A percentile compares a stretch with the other conserved stretches of the same genome.
Evolutionary conservation across 2,329 filamentous ascomycete species (phyloP).

Genomic region (Passalora sequoiae): DNA sequence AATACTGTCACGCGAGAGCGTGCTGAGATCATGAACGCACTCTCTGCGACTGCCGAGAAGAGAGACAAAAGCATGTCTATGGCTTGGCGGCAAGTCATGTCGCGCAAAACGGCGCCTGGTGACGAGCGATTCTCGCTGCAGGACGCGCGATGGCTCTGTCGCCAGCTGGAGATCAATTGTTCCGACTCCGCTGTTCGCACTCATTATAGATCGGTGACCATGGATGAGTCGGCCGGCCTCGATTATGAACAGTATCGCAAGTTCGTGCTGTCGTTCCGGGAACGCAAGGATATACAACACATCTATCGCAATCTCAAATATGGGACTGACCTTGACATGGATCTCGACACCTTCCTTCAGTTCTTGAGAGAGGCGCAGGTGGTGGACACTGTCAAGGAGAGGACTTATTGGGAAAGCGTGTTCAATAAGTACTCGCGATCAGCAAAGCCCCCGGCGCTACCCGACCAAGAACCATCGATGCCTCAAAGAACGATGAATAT

Average conservation of each 20-base stretch:
- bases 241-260: constrained; percentile 76
- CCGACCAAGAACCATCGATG: constrained; percentile 39
- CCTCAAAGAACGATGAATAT: constrained; percentile 64
- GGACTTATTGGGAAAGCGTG: constrained; percentile 61
- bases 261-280: constrained; percentile 78
- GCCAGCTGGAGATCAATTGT: constrained; percentile 86
- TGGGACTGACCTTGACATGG: constrained; percentile 55
- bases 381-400: constrained; percentile 66
- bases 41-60: constrained; percentile 70
- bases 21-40: constrained; percentile 81
- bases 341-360: constrained; percentile 63
- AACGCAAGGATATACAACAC: constrained; percentile 70
- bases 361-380: constrained; percentile 72
- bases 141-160: constrained; percentile 77
- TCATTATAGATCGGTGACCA: constrained; percentile 70
- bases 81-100: constrained; percentile 76
- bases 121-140: constrained; percentile 70
- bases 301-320: constrained; percentile 60
- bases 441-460: constrained; percentile 37
- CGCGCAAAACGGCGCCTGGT: constrained; percentile 55
- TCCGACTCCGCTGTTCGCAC: constrained; percentile 66
- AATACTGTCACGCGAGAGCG: constrained; percentile 80
- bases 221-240: constrained; percentile 59
- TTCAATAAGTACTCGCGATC: constrained; percentile 48
- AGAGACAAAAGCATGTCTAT: constrained; percentile 65